Evolutionary conservation across 1,284 basidiomycete species (phyloP).

Genomic region (Apiotrichum gracile): DNA sequence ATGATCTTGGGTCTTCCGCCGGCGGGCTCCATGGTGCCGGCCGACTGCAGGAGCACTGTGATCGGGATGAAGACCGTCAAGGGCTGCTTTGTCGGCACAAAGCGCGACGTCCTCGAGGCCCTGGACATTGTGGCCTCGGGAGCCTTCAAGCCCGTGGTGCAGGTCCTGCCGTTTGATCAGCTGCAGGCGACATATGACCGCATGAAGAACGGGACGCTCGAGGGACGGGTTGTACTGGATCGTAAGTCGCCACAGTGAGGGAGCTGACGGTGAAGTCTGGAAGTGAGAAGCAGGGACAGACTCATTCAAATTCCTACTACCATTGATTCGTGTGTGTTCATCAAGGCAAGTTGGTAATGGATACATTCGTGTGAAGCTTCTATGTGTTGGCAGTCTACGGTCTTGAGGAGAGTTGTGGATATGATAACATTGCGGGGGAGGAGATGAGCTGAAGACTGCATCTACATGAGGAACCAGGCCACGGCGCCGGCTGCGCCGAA

Average conservation of each 20-base stretch:
- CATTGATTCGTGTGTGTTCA: too few relatives aligned
- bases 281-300: not conserved
- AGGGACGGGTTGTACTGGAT: constrained; percentile 10
- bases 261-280: not conserved
- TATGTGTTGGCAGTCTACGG: too few relatives aligned
- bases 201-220: constrained; percentile 5
- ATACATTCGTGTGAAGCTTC: too few relatives aligned
- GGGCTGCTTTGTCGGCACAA: constrained; percentile 66
- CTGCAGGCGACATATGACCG: constrained; percentile 38
- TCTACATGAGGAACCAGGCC: too few relatives aligned
- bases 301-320: not conserved
- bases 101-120: constrained; percentile 67
- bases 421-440: too few relatives aligned
- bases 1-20: constrained; percentile 71
- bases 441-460: too few relatives aligned
- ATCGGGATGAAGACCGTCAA: constrained; percentile 62
- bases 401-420: too few relatives aligned
- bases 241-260: constrained; percentile 1
- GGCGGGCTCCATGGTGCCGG: constrained; percentile 46
- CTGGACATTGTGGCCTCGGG: constrained; percentile 65
- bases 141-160: constrained; percentile 58
- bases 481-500: too few relatives aligned
- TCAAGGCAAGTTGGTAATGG: too few relatives aligned
- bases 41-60: constrained; percentile 67
- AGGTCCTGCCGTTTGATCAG: constrained; percentile 52